A percentile compares a stretch with the other conserved stretches of the same genome.
These are phyloP conservation scores for Cadophora gregata DNA, from an alignment of 2,329 filamentous ascomycete genomes.

Conservation along the genomic window DNA sequence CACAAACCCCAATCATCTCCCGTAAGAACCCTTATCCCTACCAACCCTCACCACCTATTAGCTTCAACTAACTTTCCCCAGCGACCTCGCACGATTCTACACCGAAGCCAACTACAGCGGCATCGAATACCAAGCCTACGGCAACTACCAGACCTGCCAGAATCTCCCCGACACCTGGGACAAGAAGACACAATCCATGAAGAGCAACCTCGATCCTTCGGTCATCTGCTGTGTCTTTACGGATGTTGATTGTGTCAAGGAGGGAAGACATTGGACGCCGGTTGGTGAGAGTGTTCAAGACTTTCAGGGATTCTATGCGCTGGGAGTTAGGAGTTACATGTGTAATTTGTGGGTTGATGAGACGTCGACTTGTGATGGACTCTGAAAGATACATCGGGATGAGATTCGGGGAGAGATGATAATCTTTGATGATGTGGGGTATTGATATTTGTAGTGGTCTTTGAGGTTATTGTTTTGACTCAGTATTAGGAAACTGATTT, in stretches of 20 bases:
- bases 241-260: not conserved
- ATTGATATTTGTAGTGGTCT: not conserved
- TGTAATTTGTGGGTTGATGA: conserved; percentile 15
- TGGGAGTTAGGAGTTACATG: conserved; percentile 11
- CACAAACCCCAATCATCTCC: not conserved
- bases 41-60: too few species aligned
- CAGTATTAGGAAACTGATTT: not conserved
- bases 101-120: conserved; percentile 3
- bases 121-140: conserved; percentile 19
- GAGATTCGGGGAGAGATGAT: not conserved
- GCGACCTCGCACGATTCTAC: conserved; percentile 19
- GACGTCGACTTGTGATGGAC: conserved; percentile 13
- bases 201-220: not conserved
- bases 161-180: conserved; percentile 19
- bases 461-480: not conserved
- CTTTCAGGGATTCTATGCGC: not conserved
- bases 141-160: conserved; percentile 16
- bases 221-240: conserved; percentile 23
- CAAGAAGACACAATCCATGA: conserved; percentile 15
- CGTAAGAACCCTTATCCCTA: not conserved
- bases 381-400: not conserved
- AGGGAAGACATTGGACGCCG: not conserved
- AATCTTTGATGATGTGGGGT: not conserved
- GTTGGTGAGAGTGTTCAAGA: conserved; percentile 3
- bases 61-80: not conserved